Base-by-base conservation (phyloP, 2,329 filamentous ascomycete species). In the Chrysosporium keratinophilum region DNA sequence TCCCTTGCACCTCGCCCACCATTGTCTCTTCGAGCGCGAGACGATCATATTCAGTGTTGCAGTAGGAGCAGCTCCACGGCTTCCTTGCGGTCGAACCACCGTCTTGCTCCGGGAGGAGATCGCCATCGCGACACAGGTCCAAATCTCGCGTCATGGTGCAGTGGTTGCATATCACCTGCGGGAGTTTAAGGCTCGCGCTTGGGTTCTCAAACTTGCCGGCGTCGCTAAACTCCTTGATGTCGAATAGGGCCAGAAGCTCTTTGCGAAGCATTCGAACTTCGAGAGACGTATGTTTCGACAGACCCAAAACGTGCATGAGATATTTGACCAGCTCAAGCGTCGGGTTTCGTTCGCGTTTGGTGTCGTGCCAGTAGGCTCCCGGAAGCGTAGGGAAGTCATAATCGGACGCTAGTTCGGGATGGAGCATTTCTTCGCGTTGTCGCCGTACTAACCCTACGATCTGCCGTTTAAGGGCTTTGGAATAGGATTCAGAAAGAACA, bases 171-270 rank as follows among this genome's bases (percentile, higher is more conserved):
- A 87, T 87, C 33, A 96, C 73, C 64, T 91, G 85, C 3, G 78
- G 67, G 3, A 98, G 74, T 59, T 79, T 80, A 3, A 97, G 78
- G 43, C 78, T 83, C 53, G 85, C 82, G 50, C 82, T 87, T 0
- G 93, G 91, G 66, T 97, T 97, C 56, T 80, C 76, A 68, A 97
- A 98, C 2, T 83, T 79, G n/a, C 86, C 91, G 53, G 91, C 88
- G 51, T 84, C 79, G 67, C 84, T 87, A 74, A 98, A 98, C 69
- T 98, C 93, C 62, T 89, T 86, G 51, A 98, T 83, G 54, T 98
- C 93, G 68, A 98, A 96, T 50, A 97, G 78, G 9, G 84, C 79
- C 0, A 98, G 80, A 0, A 98, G 76, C 56, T 97, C 91, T 62
- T 94, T 94, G 51, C 94, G 83, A 0, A 98, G 77, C 1, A 95